Percentiles rank a stretch among this genome's conserved stretches.
phyloP scores from a whole-genome alignment of 2,329 filamentous ascomycete genomes.

The Botryotinia globosa region DNA sequence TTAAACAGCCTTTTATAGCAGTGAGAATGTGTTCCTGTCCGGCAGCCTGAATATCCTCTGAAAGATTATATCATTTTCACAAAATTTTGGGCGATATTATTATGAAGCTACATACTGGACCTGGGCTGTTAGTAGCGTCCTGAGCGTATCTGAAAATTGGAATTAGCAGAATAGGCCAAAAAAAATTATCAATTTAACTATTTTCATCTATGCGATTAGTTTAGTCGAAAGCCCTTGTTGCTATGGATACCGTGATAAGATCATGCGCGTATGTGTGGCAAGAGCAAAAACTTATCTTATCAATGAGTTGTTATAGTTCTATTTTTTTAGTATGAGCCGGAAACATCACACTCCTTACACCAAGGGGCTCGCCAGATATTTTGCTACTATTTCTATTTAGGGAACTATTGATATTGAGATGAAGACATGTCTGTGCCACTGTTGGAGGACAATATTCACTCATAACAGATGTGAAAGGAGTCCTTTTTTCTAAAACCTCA shows the following conservation, averaged over 20 bases:
- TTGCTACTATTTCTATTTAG: not conserved
- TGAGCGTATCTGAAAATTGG: not conserved
- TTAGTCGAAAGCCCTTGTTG: not conserved
- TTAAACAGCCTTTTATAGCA: not conserved
- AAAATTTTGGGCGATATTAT: not conserved
- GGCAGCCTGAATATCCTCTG: too few species aligned
- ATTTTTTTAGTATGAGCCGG: not conserved
- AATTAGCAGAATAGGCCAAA: not conserved
- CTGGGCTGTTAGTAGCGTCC: not conserved
- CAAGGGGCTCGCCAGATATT: not conserved
- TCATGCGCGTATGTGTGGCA: not conserved
- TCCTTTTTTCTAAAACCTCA: not conserved
- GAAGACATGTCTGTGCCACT: not conserved
- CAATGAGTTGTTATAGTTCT: not conserved
- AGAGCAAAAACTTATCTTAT: not conserved
- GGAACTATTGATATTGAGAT: not conserved
- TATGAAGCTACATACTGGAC: not conserved
- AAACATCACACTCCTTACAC: not conserved
- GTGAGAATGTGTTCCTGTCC: not conserved
- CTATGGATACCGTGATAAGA: not conserved
- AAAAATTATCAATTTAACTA: not conserved
- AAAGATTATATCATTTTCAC: not conserved
- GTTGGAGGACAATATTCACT: not conserved
- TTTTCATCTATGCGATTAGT: not conserved
- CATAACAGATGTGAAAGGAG: not conserved